Base-by-base conservation (phyloP, 2,329 filamentous ascomycete genomes). In the Tolypocladium ovalisporum region DNA sequence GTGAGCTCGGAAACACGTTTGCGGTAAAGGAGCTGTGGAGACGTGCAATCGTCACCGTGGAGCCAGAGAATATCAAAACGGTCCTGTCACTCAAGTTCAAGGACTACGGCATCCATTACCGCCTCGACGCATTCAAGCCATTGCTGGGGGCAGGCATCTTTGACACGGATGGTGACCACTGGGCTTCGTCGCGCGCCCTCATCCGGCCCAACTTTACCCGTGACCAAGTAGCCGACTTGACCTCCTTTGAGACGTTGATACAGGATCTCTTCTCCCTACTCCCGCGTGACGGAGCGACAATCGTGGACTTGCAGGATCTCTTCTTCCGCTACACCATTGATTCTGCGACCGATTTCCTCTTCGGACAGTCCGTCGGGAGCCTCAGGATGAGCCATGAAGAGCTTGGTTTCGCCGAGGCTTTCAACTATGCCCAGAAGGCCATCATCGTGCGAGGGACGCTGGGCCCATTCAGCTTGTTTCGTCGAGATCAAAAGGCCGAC, bases 271-370 rank as follows among this genome's bases (percentile, higher is more conserved):
- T 86, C 17, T 5, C 52, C 7, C 17, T 55, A 13, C 54, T 67
- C 5, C 64, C 65, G 4, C 47, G 24, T 1, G 54, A 62, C 34
- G 62, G 58, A 10, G 24, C 35, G 19, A 62, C 59, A 65, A 27
- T 47, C 2, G 2, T 70, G 13, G 78, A 84, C 59, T 64, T 85
- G 15, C 76, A 80, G 55, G 73, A 75, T 3, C 68, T 83, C 2
- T 83, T 84, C 66, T 83, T 82, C 64, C 71, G 73, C 56, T 70
- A 83, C 32, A 82, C 80, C 0, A 72, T 85, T 32, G 63, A 65
- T 36, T 81, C 84, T 59, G 77, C 80, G 0, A 84, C 80, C 0
- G 78, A 81, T 51, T 81, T 84, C 59, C 68, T 85, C 1, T 82
- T 85, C 54, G 81, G 82, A 17, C 72, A 81, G 60, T 77, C 74